Conservation (phyloP, 2,329 filamentous ascomycete species). For the Dothidotthia symphoricarpi region DNA sequence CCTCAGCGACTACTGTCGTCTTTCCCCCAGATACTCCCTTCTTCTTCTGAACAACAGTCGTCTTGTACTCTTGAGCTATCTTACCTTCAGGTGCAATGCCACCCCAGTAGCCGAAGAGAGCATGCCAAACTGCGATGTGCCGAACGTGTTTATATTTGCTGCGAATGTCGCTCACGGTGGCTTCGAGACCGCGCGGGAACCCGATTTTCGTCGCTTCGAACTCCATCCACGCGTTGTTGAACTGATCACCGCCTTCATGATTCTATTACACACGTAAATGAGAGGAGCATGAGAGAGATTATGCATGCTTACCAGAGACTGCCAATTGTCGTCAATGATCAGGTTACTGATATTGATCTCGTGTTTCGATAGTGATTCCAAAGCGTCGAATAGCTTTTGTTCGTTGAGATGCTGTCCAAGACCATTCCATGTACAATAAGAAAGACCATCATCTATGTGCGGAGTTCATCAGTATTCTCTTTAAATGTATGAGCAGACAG, state of each 20-base stretch:
- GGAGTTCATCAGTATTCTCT: too few relatives aligned
- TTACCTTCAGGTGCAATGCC: slow-evolving; percentile 73
- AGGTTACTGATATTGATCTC: slow-evolving; percentile 77
- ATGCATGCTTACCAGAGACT: slow-evolving; percentile 20
- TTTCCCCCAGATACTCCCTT: slow-evolving; percentile 60
- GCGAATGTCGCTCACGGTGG: slow-evolving; percentile 68
- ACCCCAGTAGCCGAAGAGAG: slow-evolving; percentile 66
- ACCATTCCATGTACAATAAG: slow-evolving; percentile 96
- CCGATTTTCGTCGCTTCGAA: slow-evolving; percentile 81
- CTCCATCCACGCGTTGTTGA: slow-evolving; percentile 60
- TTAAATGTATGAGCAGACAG: background rate
- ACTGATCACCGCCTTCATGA: slow-evolving; percentile 49
- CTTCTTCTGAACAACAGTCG: slow-evolving; percentile 57
- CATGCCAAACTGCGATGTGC: slow-evolving; percentile 93
- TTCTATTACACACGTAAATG: slow-evolving; percentile 11
- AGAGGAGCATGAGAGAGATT: background rate
- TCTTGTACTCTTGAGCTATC: slow-evolving; percentile 77
- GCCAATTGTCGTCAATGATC: slow-evolving; percentile 97
- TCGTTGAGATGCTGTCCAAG: slow-evolving; percentile 81
- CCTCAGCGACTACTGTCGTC: slow-evolving; percentile 70
- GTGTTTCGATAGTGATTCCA: slow-evolving; percentile 68
- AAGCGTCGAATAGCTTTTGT: slow-evolving; percentile 71
- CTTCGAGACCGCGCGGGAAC: slow-evolving; percentile 78
- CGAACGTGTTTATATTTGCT: slow-evolving; percentile 68
- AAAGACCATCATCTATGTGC: slow-evolving; percentile 68